Conservation (phyloP, 2,329 filamentous ascomycete genomes). For the Simplicillium aogashimaense region DNA sequence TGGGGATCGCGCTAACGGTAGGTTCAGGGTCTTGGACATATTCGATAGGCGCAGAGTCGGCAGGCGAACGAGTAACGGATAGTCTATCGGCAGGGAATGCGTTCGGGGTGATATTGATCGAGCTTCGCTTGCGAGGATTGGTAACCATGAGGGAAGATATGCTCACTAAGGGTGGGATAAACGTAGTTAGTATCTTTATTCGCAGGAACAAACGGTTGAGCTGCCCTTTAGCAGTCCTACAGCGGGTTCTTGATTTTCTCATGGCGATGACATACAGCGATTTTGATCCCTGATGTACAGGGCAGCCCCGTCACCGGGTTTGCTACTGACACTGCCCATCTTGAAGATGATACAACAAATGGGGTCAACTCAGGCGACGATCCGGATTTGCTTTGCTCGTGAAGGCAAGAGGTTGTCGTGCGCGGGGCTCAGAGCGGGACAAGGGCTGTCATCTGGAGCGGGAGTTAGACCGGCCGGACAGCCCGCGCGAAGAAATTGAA, state of each 20-base stretch:
- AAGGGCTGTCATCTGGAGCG: constrained; percentile 13
- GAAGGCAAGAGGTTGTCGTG: constrained; percentile 15
- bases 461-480: constrained; percentile 5
- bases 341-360: constrained; percentile 21
- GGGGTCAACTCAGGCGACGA: constrained; percentile 7
- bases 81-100: constrained; percentile 76
- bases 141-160: constrained; percentile 76
- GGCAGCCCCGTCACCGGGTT: constrained; percentile 69
- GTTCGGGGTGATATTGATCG: constrained; percentile 75
- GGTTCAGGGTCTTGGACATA: constrained; percentile 57
- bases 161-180: constrained; percentile 51
- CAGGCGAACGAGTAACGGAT: constrained; percentile 57
- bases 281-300: constrained; percentile 87
- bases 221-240: constrained; percentile 27
- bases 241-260: constrained; percentile 76
- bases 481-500: constrained; percentile 10
- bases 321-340: constrained; percentile 92
- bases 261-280: constrained; percentile 55
- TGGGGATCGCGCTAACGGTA: constrained; percentile 32
- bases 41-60: constrained; percentile 71
- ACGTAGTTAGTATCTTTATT: constrained; percentile 10
- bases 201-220: constrained; percentile 2
- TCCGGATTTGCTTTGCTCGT: not conserved
- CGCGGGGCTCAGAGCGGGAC: constrained; percentile 15
- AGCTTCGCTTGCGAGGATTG: constrained; percentile 66